Evolutionary conservation across 1,139 yeast species (phyloP), one percentile per base, ranked within the genome.

Genomic region (Pneumocystis carinii): DNA sequence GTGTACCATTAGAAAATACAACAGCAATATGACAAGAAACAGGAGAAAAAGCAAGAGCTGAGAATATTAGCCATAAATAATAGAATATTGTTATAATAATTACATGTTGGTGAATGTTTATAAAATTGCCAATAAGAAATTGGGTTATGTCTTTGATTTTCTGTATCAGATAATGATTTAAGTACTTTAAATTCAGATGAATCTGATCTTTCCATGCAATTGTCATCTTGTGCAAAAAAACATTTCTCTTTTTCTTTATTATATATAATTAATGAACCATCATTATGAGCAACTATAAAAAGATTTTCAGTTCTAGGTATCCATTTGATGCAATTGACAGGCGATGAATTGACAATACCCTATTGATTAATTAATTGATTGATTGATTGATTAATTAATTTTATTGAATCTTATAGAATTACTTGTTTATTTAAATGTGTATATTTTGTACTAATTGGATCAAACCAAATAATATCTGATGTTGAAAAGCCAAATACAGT

Each of bases 1-100:
- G 75, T 67, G 81, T 80, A 1, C 92, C 95, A 71, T 86, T 90
- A 67, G 82, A 86, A 6, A 84, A 76, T 0, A 86, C 83, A 56
- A 85, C 72, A 0, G 86, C 83, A 24, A 77, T 65, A 64, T 75
- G 66, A 17, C 69, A 66, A 32, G 72, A 71, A 29, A 80, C 68
- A 14, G 83, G 81, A 27, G 87, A 86, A 60, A 77, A 74, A 38
- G 76, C 72, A 15, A 81, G 73, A 24, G 78, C 75, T 57, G 41
- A 10, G 15, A 57, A 57, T 24, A 38, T 57, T 38, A 57, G 37
- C 35, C 6, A 37, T 3, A 36, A 17, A 7, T 19, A n/a, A n/a
- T 41, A 41, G 19, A 41, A 41, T 39, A n/a, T n/a, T 41, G 7
- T 24, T 41, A 14, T 17, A 17, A 7, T 41, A 19, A 39, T 41